Conservation (phyloP, 169 alveolate species). For the Eimeria acervulina region DNA sequence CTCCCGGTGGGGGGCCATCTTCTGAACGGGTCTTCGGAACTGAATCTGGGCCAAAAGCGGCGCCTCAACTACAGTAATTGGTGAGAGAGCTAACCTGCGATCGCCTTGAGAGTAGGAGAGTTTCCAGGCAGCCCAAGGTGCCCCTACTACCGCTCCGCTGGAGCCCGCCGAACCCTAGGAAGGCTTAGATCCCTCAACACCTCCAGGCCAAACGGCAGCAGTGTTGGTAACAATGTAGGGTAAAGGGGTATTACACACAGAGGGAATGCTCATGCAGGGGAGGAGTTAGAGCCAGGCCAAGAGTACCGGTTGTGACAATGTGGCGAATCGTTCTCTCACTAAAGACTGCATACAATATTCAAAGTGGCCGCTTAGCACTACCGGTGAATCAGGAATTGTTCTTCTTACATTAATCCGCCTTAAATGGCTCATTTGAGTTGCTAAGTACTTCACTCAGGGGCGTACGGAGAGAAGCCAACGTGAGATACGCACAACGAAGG, state of each 20-base stretch:
- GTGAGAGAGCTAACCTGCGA: not conserved
- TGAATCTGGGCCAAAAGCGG: not conserved
- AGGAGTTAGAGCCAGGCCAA: not conserved
- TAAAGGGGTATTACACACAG: not conserved
- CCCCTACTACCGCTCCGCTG: not conserved
- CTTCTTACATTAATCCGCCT: not conserved
- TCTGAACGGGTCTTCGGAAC: constrained; percentile 15
- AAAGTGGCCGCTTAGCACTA: not conserved
- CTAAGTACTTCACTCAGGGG: not conserved
- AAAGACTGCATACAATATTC: not conserved
- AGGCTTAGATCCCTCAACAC: not conserved
- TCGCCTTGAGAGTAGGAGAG: not conserved
- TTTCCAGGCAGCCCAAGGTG: not conserved
- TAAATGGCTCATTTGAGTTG: not conserved
- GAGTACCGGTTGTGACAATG: not conserved
- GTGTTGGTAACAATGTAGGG: not conserved
- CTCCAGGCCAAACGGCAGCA: not conserved
- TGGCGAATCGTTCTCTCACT: not conserved
- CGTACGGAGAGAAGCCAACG: not conserved
- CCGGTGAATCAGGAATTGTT: not conserved
- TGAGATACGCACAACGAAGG: not conserved
- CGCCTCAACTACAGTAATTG: not conserved
- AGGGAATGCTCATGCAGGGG: not conserved
- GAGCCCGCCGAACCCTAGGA: not conserved
- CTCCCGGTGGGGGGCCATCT: constrained; percentile 55